A percentile compares a stretch with the other conserved stretches of the same genome.
These are phyloP conservation scores for Aspergillus aculeatus DNA, from an alignment of 2,329 filamentous ascomycete genomes.

Conservation along the genomic window DNA sequence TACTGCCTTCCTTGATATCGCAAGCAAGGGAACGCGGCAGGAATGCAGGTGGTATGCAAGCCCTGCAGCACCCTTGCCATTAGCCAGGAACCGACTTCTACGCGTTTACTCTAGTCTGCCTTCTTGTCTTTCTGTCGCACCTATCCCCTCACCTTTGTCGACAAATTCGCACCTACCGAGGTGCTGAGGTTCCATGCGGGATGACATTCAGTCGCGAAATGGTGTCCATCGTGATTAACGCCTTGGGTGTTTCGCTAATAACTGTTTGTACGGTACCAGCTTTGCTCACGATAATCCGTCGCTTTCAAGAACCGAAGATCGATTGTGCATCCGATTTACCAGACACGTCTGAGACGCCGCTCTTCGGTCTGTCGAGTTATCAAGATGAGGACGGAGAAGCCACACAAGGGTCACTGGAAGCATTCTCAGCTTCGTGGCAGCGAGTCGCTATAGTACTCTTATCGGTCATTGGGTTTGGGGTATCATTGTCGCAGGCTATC, in stretches of 20 bases:
- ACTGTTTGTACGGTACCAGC: conserved; percentile 28
- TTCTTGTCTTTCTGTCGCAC: not conserved
- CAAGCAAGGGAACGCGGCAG: conserved; percentile 3
- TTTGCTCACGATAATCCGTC: conserved; percentile 20
- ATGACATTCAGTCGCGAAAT: conserved; percentile 25
- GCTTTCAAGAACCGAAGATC: conserved; percentile 14
- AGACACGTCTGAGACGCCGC: conserved; percentile 8
- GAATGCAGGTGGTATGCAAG: conserved; percentile 7
- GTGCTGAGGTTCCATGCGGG: conserved; percentile 1
- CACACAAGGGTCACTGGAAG: conserved; percentile 60
- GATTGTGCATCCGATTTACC: conserved; percentile 19
- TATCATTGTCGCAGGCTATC: conserved; percentile 59
- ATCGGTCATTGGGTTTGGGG: conserved; percentile 53
- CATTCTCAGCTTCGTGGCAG: conserved; percentile 61
- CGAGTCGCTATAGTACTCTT: conserved; percentile 57
- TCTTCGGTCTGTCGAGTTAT: conserved; percentile 50
- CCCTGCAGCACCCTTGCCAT: not conserved
- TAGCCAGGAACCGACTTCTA: not conserved
- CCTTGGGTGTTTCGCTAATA: conserved; percentile 27
- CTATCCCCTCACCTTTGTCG: not conserved
- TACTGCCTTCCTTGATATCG: not conserved
- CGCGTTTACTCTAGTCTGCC: not conserved
- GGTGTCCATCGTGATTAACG: conserved; percentile 21
- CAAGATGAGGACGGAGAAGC: conserved; percentile 69
- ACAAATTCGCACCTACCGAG: not conserved